Percentiles rank a stretch among this genome's conserved stretches.
phyloP scores from a whole-genome alignment of 805 yeast genomes.

The Wickerhamomyces xylosicus region DNA sequence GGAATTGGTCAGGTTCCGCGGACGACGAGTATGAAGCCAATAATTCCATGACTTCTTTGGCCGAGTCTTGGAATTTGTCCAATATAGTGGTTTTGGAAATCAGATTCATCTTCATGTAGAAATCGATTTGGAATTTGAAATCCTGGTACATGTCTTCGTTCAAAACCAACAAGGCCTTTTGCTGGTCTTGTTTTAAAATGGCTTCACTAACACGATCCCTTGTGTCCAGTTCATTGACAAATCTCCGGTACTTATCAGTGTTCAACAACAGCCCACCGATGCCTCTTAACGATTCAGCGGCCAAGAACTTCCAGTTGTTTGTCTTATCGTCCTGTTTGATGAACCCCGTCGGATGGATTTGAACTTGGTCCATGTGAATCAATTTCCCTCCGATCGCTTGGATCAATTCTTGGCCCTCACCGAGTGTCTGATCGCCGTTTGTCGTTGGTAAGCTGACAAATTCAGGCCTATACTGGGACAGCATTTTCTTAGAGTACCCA shows the following conservation, averaged over 20 bases:
- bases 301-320: constrained; percentile 40
- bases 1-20: constrained; percentile 21
- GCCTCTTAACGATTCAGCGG: constrained; percentile 53
- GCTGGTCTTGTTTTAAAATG: constrained; percentile 22
- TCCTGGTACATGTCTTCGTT: constrained; percentile 34
- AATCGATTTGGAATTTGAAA: constrained; percentile 39
- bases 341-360: constrained; percentile 57
- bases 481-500: constrained; percentile 28
- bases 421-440: constrained; percentile 44
- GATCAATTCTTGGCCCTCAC: constrained; percentile 49
- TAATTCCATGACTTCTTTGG: constrained; percentile 14
- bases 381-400: constrained; percentile 35
- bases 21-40: constrained; percentile 13
- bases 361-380: constrained; percentile 49
- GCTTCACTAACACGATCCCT: constrained; percentile 42
- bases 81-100: constrained; percentile 20
- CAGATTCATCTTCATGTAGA: constrained; percentile 33
- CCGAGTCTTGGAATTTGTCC: constrained; percentile 20
- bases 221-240: constrained; percentile 42
- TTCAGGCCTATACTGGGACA: constrained; percentile 37
- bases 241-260: constrained; percentile 28
- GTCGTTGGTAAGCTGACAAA: constrained; percentile 39
- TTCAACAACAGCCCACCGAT: constrained; percentile 46
- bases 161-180: constrained; percentile 26
- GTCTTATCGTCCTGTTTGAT: constrained; percentile 31